These are phyloP conservation scores for Ilex aquifolium DNA, from an alignment of 257 asterid genomes.

Conservation along the genomic window DNA sequence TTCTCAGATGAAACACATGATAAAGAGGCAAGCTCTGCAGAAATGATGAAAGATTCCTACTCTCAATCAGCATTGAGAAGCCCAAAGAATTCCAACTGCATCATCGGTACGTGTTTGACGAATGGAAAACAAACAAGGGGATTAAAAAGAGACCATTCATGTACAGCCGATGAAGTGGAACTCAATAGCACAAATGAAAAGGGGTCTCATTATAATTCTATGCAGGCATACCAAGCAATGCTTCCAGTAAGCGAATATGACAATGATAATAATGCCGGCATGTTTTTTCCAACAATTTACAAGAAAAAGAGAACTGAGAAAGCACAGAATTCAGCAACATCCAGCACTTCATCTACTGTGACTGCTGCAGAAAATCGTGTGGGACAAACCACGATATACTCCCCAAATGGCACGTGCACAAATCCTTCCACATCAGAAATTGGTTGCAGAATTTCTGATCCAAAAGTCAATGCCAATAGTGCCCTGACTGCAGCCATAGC, in stretches of 20 bases:
- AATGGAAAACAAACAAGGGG: slow-evolving; percentile 37
- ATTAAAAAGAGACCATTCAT: slow-evolving; percentile 40
- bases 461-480: slow-evolving; percentile 22
- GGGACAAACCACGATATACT: slow-evolving; percentile 8
- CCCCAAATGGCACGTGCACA: slow-evolving; percentile 15
- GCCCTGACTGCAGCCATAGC: slow-evolving; percentile 15
- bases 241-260: slow-evolving; percentile 23
- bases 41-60: slow-evolving; percentile 20
- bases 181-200: slow-evolving; percentile 32
- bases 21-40: slow-evolving; percentile 41
- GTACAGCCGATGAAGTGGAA: slow-evolving; percentile 31
- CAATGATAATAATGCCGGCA: slow-evolving; percentile 19
- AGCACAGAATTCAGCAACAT: slow-evolving; percentile 24
- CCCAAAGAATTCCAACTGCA: slow-evolving; percentile 29
- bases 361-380: slow-evolving; percentile 14
- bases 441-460: slow-evolving; percentile 17
- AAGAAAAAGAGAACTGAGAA: slow-evolving; percentile 65
- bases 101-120: slow-evolving; percentile 31
- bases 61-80: slow-evolving; percentile 24
- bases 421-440: slow-evolving; percentile 18
- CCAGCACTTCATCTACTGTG: slow-evolving; percentile 24
- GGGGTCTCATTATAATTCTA: slow-evolving; percentile 36
- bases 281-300: slow-evolving; percentile 44
- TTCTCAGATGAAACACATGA: slow-evolving; percentile 66
- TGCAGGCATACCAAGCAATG: slow-evolving; percentile 38